phyloP scores from a whole-genome alignment of 495 filamentous ascomycete species.

The Pyrenopolyporus hunteri region DNA sequence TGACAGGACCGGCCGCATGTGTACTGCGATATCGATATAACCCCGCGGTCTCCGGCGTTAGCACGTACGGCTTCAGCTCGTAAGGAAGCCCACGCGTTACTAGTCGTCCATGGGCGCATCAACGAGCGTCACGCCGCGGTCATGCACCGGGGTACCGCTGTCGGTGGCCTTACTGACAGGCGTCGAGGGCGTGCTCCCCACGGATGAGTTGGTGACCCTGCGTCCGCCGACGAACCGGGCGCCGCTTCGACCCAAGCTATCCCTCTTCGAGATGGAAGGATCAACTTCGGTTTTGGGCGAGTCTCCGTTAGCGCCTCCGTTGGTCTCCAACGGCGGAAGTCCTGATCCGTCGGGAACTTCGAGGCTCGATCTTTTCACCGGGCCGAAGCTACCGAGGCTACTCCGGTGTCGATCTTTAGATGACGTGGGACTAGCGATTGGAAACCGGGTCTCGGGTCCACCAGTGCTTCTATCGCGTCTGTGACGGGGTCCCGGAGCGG shows the following conservation, averaged over 20 bases:
- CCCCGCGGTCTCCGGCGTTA: background rate
- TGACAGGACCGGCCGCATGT: background rate
- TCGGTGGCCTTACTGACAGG: constrained; percentile 38
- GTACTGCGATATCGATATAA: background rate
- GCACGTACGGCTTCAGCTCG: background rate
- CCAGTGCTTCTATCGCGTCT: constrained; percentile 84
- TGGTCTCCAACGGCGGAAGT: constrained; percentile 49
- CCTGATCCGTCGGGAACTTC: constrained; percentile 53
- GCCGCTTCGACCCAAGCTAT: constrained; percentile 56
- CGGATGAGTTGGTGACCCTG: constrained; percentile 43
- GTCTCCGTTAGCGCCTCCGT: constrained; percentile 48
- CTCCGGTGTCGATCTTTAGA: constrained; percentile 56
- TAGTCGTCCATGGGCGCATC: constrained; percentile 89
- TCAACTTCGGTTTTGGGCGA: constrained; percentile 50
- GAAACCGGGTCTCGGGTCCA: constrained; percentile 81
- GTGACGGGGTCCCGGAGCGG: constrained; percentile 66
- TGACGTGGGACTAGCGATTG: constrained; percentile 72
- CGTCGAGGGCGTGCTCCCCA: constrained; percentile 36
- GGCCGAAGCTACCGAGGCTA: constrained; percentile 45
- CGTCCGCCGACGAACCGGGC: constrained; percentile 52
- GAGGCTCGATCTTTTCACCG: constrained; percentile 50
- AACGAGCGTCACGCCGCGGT: constrained; percentile 73
- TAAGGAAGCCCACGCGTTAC: constrained; percentile 27
- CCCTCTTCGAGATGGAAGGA: constrained; percentile 51
- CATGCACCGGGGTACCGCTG: constrained; percentile 38